Percentiles rank a stretch among this genome's conserved stretches.
phyloP scores from a whole-genome alignment of 1,284 basidiomycete species.

The Malassezia caprae region DNA sequence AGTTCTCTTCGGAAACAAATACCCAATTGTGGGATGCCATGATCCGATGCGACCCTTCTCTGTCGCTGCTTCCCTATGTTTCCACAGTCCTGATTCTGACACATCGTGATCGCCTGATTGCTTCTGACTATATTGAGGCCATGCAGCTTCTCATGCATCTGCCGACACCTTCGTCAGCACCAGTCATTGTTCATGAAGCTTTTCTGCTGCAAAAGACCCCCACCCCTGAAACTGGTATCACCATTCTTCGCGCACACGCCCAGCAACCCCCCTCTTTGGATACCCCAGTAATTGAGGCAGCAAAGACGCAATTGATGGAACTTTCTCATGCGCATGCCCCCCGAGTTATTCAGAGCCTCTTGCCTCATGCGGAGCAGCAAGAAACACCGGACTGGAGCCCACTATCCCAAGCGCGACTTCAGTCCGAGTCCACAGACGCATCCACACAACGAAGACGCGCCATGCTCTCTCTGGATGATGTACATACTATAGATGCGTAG shows the following conservation, averaged over 20 bases:
- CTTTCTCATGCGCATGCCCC: background rate
- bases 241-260: background rate
- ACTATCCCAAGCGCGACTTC: conserved; percentile 2
- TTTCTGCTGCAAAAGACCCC: background rate
- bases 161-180: background rate
- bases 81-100: conserved; percentile 43
- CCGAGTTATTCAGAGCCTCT: background rate
- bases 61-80: conserved; percentile 34
- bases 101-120: conserved; percentile 33
- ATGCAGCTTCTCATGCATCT: conserved; percentile 33
- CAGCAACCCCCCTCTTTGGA: background rate
- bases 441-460: conserved; percentile 4
- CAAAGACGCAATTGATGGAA: background rate
- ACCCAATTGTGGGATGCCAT: conserved; percentile 43
- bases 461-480: conserved; percentile 15
- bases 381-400: conserved; percentile 8
- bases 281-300: background rate
- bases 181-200: conserved; percentile 3
- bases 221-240: background rate
- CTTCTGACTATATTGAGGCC: conserved; percentile 26
- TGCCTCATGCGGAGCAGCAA: background rate
- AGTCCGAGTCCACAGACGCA: background rate
- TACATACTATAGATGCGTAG: background rate
- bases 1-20: conserved; percentile 27
- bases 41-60: conserved; percentile 21